phyloP scores from a whole-genome alignment of 305 asterid genomes.

The Solanum hybrid region DNA sequence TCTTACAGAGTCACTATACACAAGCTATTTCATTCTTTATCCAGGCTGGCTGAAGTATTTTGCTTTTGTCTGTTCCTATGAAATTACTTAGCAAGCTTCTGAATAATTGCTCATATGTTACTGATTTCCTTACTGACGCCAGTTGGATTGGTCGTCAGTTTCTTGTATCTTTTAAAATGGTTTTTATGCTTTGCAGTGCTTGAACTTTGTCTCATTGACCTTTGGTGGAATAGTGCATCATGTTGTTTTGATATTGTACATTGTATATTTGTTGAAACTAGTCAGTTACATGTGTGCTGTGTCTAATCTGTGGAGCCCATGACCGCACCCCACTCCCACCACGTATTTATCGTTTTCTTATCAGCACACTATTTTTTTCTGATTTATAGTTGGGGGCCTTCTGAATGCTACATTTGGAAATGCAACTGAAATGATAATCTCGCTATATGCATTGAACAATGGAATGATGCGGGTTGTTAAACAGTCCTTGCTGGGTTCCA shows the following conservation, averaged over 20 bases:
- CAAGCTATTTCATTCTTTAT: background rate
- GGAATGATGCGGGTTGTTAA: slow-evolving; percentile 95
- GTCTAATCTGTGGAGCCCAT: background rate
- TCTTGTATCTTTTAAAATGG: background rate
- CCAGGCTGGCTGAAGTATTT: background rate
- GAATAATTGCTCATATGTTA: background rate
- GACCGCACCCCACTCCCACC: background rate
- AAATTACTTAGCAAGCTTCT: background rate
- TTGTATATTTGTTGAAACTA: background rate
- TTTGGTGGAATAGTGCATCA: background rate
- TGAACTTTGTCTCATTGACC: background rate
- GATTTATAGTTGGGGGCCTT: slow-evolving; percentile 89
- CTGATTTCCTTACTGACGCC: background rate
- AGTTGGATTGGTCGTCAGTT: background rate
- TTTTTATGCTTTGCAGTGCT: background rate
- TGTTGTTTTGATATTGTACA: background rate
- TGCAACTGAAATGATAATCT: slow-evolving; percentile 96
- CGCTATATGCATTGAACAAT: slow-evolving; percentile 79
- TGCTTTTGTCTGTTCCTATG: background rate
- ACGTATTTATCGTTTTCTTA: background rate
- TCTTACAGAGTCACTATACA: background rate
- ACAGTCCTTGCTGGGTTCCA: slow-evolving; percentile 86
- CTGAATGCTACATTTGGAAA: slow-evolving; percentile 96
- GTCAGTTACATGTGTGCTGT: background rate
- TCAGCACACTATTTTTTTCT: background rate